Evolutionary conservation across 2,329 filamentous ascomycete species (phyloP).

Genomic region (Plectosphaerella plurivora): DNA sequence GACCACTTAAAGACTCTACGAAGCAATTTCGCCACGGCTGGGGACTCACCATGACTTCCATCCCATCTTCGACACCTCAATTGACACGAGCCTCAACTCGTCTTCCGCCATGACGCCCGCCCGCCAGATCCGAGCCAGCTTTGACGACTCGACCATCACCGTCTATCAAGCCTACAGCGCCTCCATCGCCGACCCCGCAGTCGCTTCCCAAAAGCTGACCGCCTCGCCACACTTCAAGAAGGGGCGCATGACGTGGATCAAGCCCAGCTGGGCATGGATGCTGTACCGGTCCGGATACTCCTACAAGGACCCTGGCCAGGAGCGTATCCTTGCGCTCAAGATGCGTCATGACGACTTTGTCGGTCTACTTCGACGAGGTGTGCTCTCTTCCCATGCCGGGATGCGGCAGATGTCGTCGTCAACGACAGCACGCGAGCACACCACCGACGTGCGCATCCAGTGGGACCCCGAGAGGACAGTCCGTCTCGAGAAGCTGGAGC

Average conservation of each 20-base stretch:
- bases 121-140: conserved; percentile 48
- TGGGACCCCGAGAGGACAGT: conserved; percentile 59
- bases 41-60: too few relatives aligned
- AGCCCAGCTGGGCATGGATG: conserved; percentile 61
- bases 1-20: too few relatives aligned
- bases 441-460: conserved; percentile 48
- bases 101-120: not conserved
- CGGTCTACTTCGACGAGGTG: conserved; percentile 33
- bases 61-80: too few relatives aligned
- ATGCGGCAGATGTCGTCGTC: not conserved
- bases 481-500: conserved; percentile 35
- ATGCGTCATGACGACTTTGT: conserved; percentile 48
- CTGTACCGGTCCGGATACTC: conserved; percentile 59
- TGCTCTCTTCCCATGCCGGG: conserved; percentile 24
- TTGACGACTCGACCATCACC: conserved; percentile 47
- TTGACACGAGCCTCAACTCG: too few relatives aligned
- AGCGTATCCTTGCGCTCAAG: conserved; percentile 51
- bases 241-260: conserved; percentile 62
- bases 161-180: conserved; percentile 58
- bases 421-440: conserved; percentile 8
- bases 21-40: too few relatives aligned
- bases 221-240: conserved; percentile 47
- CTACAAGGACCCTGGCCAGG: conserved; percentile 49
- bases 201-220: conserved; percentile 44
- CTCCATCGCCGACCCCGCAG: conserved; percentile 47